Percentiles rank a stretch among this genome's conserved stretches.
phyloP scores from a whole-genome alignment of 1,139 yeast genomes.

The Suhomyces ambrosiae region DNA sequence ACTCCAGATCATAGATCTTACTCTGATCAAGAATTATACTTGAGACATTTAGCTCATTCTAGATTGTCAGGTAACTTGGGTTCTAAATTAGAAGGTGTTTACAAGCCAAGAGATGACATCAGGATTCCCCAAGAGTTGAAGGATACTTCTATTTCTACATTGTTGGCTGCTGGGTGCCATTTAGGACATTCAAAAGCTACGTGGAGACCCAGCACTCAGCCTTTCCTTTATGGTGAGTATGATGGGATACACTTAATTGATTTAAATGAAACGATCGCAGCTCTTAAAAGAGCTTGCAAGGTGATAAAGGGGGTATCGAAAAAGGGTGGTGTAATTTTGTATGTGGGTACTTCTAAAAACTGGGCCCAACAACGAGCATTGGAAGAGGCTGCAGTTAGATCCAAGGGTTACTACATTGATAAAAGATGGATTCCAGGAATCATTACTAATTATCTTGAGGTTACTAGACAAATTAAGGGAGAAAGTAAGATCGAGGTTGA shows the following conservation, averaged over 20 bases:
- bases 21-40: constrained; percentile 71
- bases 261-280: constrained; percentile 75
- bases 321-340: constrained; percentile 82
- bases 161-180: constrained; percentile 93
- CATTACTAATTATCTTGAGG: constrained; percentile 79
- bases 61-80: constrained; percentile 60
- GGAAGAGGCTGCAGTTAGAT: constrained; percentile 76
- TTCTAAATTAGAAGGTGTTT: constrained; percentile 61
- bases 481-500: constrained; percentile 51
- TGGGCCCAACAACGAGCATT: constrained; percentile 67
- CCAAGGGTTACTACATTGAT: constrained; percentile 78
- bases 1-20: constrained; percentile 54
- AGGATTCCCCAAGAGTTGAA: constrained; percentile 57
- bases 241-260: constrained; percentile 89
- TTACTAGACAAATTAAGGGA: constrained; percentile 73
- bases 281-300: constrained; percentile 75
- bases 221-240: constrained; percentile 83
- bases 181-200: constrained; percentile 83
- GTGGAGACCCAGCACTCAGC: constrained; percentile 86
- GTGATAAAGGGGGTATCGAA: constrained; percentile 80
- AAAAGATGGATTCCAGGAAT: constrained; percentile 96
- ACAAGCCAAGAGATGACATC: constrained; percentile 69
- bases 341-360: constrained; percentile 82
- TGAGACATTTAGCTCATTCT: constrained; percentile 64
- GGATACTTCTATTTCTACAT: constrained; percentile 63